A percentile compares a stretch with the other conserved stretches of the same genome.
Evolutionary conservation across 768 basidiomycete genomes (phyloP).

Genomic region (Boletales sp.): DNA sequence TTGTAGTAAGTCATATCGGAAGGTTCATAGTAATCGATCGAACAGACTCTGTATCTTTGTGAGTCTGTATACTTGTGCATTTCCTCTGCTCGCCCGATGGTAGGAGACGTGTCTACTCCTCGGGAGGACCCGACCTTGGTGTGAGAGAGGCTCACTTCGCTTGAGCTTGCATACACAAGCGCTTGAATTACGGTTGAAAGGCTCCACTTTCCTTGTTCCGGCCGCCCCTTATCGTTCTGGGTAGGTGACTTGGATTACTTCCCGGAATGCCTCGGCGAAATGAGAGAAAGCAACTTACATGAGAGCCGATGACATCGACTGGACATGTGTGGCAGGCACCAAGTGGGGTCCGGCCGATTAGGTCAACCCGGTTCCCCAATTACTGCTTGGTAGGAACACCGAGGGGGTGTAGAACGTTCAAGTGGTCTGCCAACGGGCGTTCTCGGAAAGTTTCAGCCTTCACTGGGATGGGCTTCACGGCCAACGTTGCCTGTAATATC

Average conservation of each 20-base stretch:
- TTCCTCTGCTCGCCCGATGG: neutral
- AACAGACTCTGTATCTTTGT: too few relatives aligned
- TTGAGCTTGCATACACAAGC: neutral
- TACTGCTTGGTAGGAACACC: neutral
- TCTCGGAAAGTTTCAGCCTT: constrained; percentile 16
- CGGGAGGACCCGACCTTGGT: neutral
- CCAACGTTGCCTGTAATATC: constrained; percentile 22
- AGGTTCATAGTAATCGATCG: too few relatives aligned
- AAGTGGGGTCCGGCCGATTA: neutral
- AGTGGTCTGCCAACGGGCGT: constrained; percentile 1
- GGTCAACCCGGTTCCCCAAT: constrained; percentile 2
- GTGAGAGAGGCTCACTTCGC: neutral
- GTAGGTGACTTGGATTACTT: constrained; percentile 3
- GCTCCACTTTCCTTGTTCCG: constrained; percentile 13
- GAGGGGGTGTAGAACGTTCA: neutral
- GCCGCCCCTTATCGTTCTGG: constrained; percentile 3
- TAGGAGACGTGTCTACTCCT: neutral
- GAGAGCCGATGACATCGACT: constrained; percentile 1
- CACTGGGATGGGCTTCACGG: constrained; percentile 8
- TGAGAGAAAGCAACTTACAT: constrained; percentile 2
- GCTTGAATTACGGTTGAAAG: neutral
- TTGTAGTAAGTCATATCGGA: too few relatives aligned
- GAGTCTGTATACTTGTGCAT: neutral
- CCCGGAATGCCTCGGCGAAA: constrained; percentile 10
- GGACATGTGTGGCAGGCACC: too few relatives aligned